A percentile compares a stretch with the other conserved stretches of the same genome.
phyloP scores from a whole-genome alignment of 2,329 filamentous ascomycete species.

The Cladosporium velox region DNA sequence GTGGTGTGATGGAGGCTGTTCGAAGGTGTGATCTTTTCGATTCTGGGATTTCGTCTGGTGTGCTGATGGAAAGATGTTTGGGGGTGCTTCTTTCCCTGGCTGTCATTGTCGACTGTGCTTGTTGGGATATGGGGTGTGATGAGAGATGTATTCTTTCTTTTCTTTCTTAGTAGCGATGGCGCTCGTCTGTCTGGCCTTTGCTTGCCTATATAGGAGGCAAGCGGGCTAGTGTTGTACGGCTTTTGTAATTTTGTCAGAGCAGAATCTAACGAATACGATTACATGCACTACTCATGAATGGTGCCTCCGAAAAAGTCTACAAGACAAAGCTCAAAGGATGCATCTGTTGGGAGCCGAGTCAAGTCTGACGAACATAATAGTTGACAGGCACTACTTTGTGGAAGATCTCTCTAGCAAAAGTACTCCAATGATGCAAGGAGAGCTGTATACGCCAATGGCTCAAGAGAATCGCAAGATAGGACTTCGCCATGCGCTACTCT shows the following conservation, averaged over 20 bases:
- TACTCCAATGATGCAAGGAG: not conserved
- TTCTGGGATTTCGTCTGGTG: not conserved
- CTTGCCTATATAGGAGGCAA: not conserved
- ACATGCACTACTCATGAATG: not conserved
- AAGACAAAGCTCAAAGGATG: not conserved
- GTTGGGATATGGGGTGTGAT: not conserved
- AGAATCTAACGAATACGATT: not conserved
- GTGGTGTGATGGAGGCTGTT: not conserved
- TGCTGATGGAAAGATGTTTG: not conserved
- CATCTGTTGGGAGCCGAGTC: not conserved
- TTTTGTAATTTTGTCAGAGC: not conserved
- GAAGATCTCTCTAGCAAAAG: not conserved
- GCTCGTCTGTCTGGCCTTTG: not conserved
- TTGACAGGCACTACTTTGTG: not conserved
- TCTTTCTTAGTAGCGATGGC: not conserved
- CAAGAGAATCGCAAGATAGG: not conserved
- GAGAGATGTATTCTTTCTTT: not conserved
- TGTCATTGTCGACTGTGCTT: not conserved
- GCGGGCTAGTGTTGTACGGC: not conserved
- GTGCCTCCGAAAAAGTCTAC: too few relatives aligned
- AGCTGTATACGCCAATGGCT: not conserved
- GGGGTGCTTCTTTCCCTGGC: not conserved
- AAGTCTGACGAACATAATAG: not conserved
- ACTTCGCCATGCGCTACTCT: not conserved
- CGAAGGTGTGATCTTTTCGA: not conserved